Percentiles rank a stretch among this genome's conserved stretches.
phyloP scores from a whole-genome alignment of 2,329 filamentous ascomycete genomes.

The Trichoderma atrobrunneum region DNA sequence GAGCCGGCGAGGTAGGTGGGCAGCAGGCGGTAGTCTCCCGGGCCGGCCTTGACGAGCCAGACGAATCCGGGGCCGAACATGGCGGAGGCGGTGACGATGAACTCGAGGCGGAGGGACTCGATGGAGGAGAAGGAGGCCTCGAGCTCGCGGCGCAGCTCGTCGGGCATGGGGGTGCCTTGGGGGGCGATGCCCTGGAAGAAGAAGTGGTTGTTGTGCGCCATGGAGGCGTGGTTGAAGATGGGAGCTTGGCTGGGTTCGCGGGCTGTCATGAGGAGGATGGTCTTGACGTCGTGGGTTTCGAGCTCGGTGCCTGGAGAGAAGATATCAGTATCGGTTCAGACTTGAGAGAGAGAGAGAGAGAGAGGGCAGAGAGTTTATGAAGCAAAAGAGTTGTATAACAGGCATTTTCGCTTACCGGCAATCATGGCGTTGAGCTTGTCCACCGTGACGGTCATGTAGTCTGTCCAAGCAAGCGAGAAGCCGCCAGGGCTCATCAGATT shows the following conservation, averaged over 20 bases:
- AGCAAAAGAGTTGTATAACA: background rate
- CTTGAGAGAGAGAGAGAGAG: background rate
- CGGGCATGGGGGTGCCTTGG: slow-evolving; percentile 51
- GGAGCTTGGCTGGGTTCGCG: slow-evolving; percentile 74
- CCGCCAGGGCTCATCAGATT: slow-evolving; percentile 67
- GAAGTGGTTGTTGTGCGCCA: slow-evolving; percentile 88
- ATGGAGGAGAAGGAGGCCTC: slow-evolving; percentile 73
- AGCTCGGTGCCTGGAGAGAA: slow-evolving; percentile 57
- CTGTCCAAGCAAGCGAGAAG: slow-evolving; percentile 74
- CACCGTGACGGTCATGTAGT: slow-evolving; percentile 74
- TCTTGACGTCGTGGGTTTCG: slow-evolving; percentile 60
- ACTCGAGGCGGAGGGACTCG: slow-evolving; percentile 75
- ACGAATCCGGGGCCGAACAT: slow-evolving; percentile 99
- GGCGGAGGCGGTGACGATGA: slow-evolving; percentile 74
- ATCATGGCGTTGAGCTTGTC: slow-evolving; percentile 73
- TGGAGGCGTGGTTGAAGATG: slow-evolving; percentile 93
- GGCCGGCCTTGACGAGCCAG: slow-evolving; percentile 73
- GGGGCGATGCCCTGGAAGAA: slow-evolving; percentile 64
- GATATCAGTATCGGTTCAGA: background rate
- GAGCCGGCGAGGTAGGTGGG: slow-evolving; percentile 89
- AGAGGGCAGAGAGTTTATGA: too few relatives aligned
- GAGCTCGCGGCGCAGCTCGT: slow-evolving; percentile 57
- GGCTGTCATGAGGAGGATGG: slow-evolving; percentile 71
- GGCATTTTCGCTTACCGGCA: slow-evolving; percentile 55
- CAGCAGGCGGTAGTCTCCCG: slow-evolving; percentile 63